phyloP scores from a whole-genome alignment of 164 flowering plant species.

The Chimonanthus praecox region DNA sequence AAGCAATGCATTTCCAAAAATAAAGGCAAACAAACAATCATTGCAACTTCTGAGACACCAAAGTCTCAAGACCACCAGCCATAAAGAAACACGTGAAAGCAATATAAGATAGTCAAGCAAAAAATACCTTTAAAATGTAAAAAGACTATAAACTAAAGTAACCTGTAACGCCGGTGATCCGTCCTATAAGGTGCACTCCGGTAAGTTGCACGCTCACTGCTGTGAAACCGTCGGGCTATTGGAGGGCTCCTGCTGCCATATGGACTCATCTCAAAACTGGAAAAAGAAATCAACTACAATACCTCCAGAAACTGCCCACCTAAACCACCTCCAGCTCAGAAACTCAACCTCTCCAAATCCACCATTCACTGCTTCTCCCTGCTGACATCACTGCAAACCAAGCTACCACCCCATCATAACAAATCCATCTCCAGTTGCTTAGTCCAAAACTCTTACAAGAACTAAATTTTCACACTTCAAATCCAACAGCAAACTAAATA shows the following conservation, averaged over 20 bases:
- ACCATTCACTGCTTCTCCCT: slow-evolving; percentile 19
- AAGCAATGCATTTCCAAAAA: too few species aligned
- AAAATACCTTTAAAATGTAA: too few species aligned
- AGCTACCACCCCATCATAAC: slow-evolving; percentile 22
- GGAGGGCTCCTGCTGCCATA: slow-evolving; percentile 27
- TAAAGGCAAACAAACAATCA: too few species aligned
- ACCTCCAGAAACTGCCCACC: neutral
- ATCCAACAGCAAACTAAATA: neutral
- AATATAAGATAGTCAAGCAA: too few species aligned
- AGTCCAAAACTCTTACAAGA: neutral
- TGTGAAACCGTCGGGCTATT: slow-evolving; percentile 18
- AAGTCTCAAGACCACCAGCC: neutral
- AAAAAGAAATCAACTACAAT: neutral
- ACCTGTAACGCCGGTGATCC: slow-evolving; percentile 17
- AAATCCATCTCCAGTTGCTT: slow-evolving; percentile 12
- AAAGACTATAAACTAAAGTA: neutral
- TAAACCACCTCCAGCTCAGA: slow-evolving; percentile 3
- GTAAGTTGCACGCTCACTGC: slow-evolving; percentile 26
- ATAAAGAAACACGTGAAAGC: neutral
- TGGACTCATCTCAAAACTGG: slow-evolving; percentile 11
- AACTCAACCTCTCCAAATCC: slow-evolving; percentile 2
- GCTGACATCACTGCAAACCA: slow-evolving; percentile 25
- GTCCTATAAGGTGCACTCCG: slow-evolving; percentile 32
- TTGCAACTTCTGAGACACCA: too few species aligned
- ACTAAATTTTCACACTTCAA: slow-evolving; percentile 1